Conservation (phyloP, 192 early-diverging fungal species). For the Chytriomyces sp. region DNA sequence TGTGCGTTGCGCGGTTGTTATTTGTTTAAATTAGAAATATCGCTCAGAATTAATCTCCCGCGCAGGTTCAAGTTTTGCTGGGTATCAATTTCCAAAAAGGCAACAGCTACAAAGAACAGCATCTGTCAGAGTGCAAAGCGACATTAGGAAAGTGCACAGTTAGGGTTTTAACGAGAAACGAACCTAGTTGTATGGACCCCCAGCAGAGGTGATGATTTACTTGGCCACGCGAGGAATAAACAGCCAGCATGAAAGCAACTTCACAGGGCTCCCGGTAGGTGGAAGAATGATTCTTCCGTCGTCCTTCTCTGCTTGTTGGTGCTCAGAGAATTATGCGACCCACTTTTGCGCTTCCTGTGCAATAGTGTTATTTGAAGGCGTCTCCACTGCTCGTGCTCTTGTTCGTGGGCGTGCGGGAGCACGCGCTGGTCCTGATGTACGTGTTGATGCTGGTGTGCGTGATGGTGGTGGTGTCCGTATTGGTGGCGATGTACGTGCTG, state of each 20-base stretch:
- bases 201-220: not conserved
- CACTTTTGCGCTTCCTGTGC: not conserved
- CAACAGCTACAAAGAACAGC: too few species aligned
- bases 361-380: not conserved
- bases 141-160: too few species aligned
- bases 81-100: too few species aligned
- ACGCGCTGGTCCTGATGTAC: not conserved
- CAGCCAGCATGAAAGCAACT: not conserved
- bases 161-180: not conserved
- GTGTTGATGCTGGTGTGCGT: not conserved
- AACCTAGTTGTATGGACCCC: not conserved
- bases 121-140: too few species aligned
- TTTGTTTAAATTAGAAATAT: too few species aligned
- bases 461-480: not conserved
- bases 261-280: not conserved
- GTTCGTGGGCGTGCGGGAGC: not conserved
- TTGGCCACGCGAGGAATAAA: constrained; percentile 1
- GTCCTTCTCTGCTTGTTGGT: not conserved
- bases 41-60: too few species aligned
- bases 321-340: not conserved
- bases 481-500: not conserved
- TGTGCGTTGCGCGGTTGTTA: too few species aligned
- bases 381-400: not conserved
- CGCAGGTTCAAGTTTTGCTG: too few species aligned
- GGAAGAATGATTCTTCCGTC: not conserved